Percentiles rank a stretch among this genome's conserved stretches.
Evolutionary conservation across 192 early-diverging fungal species (phyloP).

Genomic region (Jimgerdemannia flammicorona): DNA sequence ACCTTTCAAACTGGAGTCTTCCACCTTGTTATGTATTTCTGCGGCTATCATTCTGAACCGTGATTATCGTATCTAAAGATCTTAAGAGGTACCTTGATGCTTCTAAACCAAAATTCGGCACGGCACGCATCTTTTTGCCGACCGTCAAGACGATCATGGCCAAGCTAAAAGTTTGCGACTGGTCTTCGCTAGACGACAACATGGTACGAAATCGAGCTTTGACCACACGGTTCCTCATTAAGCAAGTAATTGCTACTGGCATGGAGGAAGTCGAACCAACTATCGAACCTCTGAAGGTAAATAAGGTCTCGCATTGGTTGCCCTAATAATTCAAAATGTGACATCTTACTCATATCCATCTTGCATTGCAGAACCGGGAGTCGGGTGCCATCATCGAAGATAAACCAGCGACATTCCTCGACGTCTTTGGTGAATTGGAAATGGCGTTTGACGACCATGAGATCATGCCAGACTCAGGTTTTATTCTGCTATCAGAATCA

Average conservation of each 20-base stretch:
- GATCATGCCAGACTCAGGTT: constrained; percentile 5
- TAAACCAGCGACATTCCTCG: background rate
- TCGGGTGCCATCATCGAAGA: constrained; percentile 1
- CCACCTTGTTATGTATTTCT: no score
- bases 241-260: constrained; percentile 2
- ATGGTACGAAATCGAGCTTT: constrained; percentile 5
- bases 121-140: background rate
- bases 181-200: constrained; percentile 8
- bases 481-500: background rate
- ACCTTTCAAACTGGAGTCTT: background rate
- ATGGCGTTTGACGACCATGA: background rate
- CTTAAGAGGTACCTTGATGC: background rate
- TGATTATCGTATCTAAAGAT: background rate
- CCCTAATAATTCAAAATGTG: background rate
- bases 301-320: background rate
- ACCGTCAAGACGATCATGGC: background rate
- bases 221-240: background rate
- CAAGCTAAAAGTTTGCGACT: constrained; percentile 11
- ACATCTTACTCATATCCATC: background rate
- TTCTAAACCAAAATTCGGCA: background rate
- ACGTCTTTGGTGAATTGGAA: background rate
- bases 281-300: background rate
- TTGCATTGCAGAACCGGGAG: background rate
- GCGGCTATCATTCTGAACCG: no score
- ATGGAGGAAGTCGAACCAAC: background rate